Evolutionary conservation across 495 filamentous ascomycete genomes (phyloP).

Genomic region (Alectoria sarmentosa): DNA sequence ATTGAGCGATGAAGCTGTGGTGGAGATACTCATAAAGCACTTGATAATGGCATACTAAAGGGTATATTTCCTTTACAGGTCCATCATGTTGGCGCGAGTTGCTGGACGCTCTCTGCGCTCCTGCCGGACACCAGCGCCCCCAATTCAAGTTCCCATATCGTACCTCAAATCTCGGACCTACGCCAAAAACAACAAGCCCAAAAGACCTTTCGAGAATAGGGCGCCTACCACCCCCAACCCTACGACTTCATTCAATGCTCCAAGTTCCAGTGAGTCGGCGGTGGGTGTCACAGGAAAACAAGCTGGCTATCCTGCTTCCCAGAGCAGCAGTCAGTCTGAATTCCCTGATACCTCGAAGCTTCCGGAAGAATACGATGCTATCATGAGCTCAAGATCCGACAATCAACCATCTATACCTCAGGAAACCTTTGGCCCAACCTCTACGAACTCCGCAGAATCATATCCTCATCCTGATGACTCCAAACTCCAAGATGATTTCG

Average conservation of each 20-base stretch:
- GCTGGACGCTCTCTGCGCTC: constrained; percentile 21
- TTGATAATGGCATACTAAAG: background rate
- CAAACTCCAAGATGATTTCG: constrained; percentile 40
- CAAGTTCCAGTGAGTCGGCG: constrained; percentile 1
- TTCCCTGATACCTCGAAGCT: constrained; percentile 19
- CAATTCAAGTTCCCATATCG: constrained; percentile 21
- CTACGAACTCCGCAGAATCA: background rate
- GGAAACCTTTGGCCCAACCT: background rate
- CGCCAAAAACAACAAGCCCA: constrained; percentile 42
- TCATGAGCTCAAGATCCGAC: constrained; percentile 4
- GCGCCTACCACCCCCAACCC: constrained; percentile 30
- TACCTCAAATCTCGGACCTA: constrained; percentile 39
- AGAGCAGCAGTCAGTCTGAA: constrained; percentile 6
- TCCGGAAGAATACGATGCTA: constrained; percentile 16
- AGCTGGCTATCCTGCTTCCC: constrained; percentile 1
- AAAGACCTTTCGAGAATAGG: constrained; percentile 37
- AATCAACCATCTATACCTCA: background rate
- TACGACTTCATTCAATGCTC: constrained; percentile 3
- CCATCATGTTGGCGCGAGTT: constrained; percentile 25
- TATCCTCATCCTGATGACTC: constrained; percentile 32
- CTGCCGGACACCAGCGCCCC: background rate
- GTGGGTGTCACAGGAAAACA: constrained; percentile 8
- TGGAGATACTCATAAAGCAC: background rate
- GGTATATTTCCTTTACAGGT: background rate
- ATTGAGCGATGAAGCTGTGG: background rate